Evolutionary conservation across 495 filamentous ascomycete genomes (phyloP).

Genomic region (Hypoxylon trugodes): DNA sequence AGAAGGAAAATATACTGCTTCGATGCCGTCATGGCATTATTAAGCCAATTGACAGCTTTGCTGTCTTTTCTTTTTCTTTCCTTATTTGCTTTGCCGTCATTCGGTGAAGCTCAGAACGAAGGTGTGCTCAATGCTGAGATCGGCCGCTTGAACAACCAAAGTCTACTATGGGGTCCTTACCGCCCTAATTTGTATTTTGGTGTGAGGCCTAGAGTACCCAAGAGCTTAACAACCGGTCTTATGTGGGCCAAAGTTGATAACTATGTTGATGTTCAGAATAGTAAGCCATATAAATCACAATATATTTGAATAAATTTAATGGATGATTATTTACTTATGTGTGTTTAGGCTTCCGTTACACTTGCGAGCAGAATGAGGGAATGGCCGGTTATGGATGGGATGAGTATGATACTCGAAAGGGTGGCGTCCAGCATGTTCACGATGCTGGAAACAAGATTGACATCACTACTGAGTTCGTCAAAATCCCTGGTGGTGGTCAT

Average conservation of each 20-base stretch:
- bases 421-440: slow-evolving; percentile 88
- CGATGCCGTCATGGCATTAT: slow-evolving; percentile 41
- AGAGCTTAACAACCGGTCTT: slow-evolving; percentile 82
- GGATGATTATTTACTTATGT: slow-evolving; percentile 28
- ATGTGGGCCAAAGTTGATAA: slow-evolving; percentile 92
- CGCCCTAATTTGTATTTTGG: slow-evolving; percentile 96
- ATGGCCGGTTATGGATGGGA: slow-evolving; percentile 99
- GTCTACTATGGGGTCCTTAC: slow-evolving; percentile 95
- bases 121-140: slow-evolving; percentile 59
- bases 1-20: slow-evolving; percentile 5
- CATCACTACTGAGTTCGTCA: slow-evolving; percentile 91
- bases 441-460: slow-evolving; percentile 88
- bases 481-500: slow-evolving; percentile 85
- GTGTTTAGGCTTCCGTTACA: slow-evolving; percentile 81
- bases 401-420: slow-evolving; percentile 86
- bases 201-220: slow-evolving; percentile 84
- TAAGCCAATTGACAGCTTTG: slow-evolving; percentile 44
- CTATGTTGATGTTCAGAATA: slow-evolving; percentile 77
- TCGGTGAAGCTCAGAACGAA: slow-evolving; percentile 38
- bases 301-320: not conserved
- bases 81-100: slow-evolving; percentile 6
- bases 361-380: slow-evolving; percentile 93
- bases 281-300: slow-evolving; percentile 62
- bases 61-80: slow-evolving; percentile 38
- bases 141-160: slow-evolving; percentile 75